A percentile compares a stretch with the other conserved stretches of the same genome.
phyloP scores from a whole-genome alignment of 1,284 basidiomycete genomes.

The Trichosporon faecale region DNA sequence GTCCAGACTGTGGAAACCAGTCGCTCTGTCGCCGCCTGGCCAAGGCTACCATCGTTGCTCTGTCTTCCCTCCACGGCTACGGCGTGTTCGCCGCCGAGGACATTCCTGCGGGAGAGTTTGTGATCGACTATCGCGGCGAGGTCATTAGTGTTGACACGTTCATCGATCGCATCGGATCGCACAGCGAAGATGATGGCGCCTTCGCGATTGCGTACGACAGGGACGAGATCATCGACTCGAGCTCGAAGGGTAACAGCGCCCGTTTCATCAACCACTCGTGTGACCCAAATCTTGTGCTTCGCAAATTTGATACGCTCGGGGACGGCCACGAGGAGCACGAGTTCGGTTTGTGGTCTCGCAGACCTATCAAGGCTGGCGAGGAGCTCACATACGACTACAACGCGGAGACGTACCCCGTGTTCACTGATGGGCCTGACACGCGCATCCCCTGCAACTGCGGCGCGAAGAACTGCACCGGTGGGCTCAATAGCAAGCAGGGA shows the following conservation, averaged over 20 bases:
- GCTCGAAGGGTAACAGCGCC: slow-evolving; percentile 49
- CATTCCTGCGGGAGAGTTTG: slow-evolving; percentile 53
- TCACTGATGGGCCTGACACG: slow-evolving; percentile 30
- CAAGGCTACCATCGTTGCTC: slow-evolving; percentile 41
- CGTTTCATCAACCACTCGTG: slow-evolving; percentile 56
- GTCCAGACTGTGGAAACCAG: slow-evolving; percentile 46
- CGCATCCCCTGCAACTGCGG: slow-evolving; percentile 51
- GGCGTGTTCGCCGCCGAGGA: slow-evolving; percentile 51
- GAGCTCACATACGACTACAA: slow-evolving; percentile 55
- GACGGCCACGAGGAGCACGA: slow-evolving; percentile 54
- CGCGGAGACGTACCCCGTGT: slow-evolving; percentile 44
- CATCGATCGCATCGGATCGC: slow-evolving; percentile 40
- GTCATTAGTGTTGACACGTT: slow-evolving; percentile 45
- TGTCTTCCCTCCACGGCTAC: slow-evolving; percentile 47
- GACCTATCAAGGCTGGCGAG: slow-evolving; percentile 52
- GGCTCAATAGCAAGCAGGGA: slow-evolving; percentile 40
- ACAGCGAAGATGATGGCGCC: slow-evolving; percentile 49
- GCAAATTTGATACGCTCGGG: slow-evolving; percentile 47
- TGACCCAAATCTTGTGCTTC: slow-evolving; percentile 51
- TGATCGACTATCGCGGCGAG: slow-evolving; percentile 56
- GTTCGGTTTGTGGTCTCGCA: slow-evolving; percentile 51
- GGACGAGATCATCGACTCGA: slow-evolving; percentile 54
- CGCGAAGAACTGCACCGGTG: slow-evolving; percentile 48
- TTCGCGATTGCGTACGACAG: slow-evolving; percentile 55
- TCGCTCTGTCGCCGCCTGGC: slow-evolving; percentile 39